Percentiles rank a stretch among this genome's conserved stretches.
Conservation (phyloP, 2,329 filamentous ascomycete genomes). For the Sphaerulina populicola region DNA sequence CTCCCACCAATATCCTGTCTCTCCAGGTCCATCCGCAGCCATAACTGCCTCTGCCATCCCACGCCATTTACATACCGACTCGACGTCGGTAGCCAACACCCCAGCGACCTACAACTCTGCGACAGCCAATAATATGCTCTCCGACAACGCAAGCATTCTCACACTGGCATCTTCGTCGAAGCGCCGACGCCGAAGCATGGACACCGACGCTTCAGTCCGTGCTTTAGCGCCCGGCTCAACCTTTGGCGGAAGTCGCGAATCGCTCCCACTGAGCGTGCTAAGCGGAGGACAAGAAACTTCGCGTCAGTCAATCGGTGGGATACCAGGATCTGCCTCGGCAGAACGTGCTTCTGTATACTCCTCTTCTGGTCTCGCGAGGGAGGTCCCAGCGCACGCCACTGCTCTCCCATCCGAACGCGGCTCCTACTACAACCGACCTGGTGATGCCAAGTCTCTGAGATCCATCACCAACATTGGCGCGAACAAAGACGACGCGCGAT, state of each 20-base stretch:
- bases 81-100: constrained; percentile 7
- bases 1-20: constrained; percentile 49
- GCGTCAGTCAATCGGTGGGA: constrained; percentile 47
- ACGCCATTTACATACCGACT: constrained; percentile 51
- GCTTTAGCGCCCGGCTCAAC: constrained; percentile 75
- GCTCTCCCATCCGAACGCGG: constrained; percentile 66
- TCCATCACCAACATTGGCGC: constrained; percentile 24
- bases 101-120: constrained; percentile 60
- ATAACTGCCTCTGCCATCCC: constrained; percentile 66
- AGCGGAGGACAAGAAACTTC: constrained; percentile 48
- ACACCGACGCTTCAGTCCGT: constrained; percentile 77
- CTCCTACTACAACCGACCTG: constrained; percentile 62
- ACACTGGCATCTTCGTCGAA: constrained; percentile 78
- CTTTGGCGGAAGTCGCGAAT: constrained; percentile 74
- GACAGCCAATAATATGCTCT: constrained; percentile 72
- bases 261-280: constrained; percentile 67
- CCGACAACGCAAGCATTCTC: constrained; percentile 77
- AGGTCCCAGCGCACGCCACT: constrained; percentile 41
- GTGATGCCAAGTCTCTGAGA: constrained; percentile 28
- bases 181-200: constrained; percentile 67
- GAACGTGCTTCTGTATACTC: constrained; percentile 72
- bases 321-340: constrained; percentile 40
- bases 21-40: constrained; percentile 40
- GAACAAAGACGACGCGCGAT: constrained; percentile 14
- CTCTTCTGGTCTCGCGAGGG: constrained; percentile 38